Evolutionary conservation across 345 rosid genomes (phyloP).

Genomic region (Noccaea bulbosa): DNA sequence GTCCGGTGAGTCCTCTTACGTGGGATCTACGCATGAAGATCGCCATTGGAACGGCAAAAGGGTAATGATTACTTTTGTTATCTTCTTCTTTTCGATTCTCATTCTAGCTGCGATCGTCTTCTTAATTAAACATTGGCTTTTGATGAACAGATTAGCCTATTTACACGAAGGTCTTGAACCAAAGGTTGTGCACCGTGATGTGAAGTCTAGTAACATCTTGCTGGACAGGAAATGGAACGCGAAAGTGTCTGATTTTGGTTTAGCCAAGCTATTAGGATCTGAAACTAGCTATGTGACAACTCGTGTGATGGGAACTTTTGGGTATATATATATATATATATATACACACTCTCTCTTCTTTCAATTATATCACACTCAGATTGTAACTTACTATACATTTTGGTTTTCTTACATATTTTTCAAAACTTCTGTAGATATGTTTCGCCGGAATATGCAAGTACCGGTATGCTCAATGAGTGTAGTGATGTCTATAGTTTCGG

Average conservation of each 20-base stretch:
- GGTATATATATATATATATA: constrained; percentile 39
- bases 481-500: constrained; percentile 96
- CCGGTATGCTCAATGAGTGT: constrained; percentile 94
- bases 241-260: constrained; percentile 90
- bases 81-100: neutral
- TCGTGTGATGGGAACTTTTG: constrained; percentile 97
- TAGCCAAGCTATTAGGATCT: constrained; percentile 86
- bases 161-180: constrained; percentile 97
- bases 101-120: neutral
- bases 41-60: constrained; percentile 92
- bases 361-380: neutral
- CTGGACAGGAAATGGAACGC: constrained; percentile 82
- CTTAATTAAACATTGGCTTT: constrained; percentile 13
- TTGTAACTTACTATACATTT: neutral
- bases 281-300: constrained; percentile 91
- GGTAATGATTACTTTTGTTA: constrained; percentile 44
- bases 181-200: constrained; percentile 94
- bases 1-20: constrained; percentile 79
- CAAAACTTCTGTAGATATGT: constrained; percentile 61
- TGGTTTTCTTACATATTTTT: neutral
- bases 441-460: constrained; percentile 95
- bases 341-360: neutral
- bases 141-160: constrained; percentile 72
- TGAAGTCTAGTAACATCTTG: constrained; percentile 91
- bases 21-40: constrained; percentile 96